Evolutionary conservation across 2,329 filamentous ascomycete genomes (phyloP).

Genomic region (Pochonia chlamydosporia): DNA sequence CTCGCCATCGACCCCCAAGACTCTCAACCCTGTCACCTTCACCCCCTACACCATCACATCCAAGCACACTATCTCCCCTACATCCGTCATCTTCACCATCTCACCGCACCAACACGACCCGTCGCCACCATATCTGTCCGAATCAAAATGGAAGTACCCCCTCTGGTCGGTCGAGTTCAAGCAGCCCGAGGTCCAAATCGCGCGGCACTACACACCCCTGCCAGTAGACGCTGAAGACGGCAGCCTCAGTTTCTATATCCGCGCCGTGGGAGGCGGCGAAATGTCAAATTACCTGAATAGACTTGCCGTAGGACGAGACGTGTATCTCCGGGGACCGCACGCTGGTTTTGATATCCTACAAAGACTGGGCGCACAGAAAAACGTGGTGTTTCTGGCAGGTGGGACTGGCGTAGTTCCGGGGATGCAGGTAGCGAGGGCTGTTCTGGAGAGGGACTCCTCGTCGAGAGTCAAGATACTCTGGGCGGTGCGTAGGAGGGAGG

Average conservation of each 20-base stretch:
- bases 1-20: slow-evolving; percentile 17
- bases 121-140: slow-evolving; percentile 21
- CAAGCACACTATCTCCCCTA: slow-evolving; percentile 58
- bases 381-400: slow-evolving; percentile 80
- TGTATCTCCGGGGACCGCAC: slow-evolving; percentile 77
- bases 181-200: slow-evolving; percentile 90
- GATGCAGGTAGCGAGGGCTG: slow-evolving; percentile 66
- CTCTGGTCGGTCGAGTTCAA: slow-evolving; percentile 91
- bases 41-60: slow-evolving; percentile 58
- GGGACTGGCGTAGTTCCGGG: slow-evolving; percentile 91
- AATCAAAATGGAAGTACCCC: slow-evolving; percentile 39
- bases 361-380: slow-evolving; percentile 22
- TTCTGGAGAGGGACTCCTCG: slow-evolving; percentile 37
- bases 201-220: slow-evolving; percentile 83
- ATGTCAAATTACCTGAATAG: slow-evolving; percentile 75
- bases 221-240: slow-evolving; percentile 31
- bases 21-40: slow-evolving; percentile 56
- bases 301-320: slow-evolving; percentile 52
- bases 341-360: slow-evolving; percentile 52
- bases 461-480: slow-evolving; percentile 66
- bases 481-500: slow-evolving; percentile 61
- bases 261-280: slow-evolving; percentile 74
- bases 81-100: slow-evolving; percentile 64
- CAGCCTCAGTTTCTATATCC: slow-evolving; percentile 66
- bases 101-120: slow-evolving; percentile 31